A percentile compares a stretch with the other conserved stretches of the same genome.
phyloP scores from a whole-genome alignment of 129 eudicot species.

The Oenanthe sinensis region DNA sequence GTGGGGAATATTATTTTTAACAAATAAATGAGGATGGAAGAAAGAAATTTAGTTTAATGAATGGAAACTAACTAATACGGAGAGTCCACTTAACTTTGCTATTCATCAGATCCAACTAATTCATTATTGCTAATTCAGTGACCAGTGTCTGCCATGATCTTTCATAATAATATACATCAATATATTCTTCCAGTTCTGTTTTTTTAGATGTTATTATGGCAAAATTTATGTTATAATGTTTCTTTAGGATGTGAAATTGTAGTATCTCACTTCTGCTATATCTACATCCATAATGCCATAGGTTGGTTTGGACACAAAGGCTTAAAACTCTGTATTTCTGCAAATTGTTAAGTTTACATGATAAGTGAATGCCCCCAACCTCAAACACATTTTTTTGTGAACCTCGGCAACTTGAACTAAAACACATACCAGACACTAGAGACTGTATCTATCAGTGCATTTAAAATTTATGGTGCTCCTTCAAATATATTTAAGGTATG shows the following conservation, averaged over 20 bases:
- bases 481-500: neutral
- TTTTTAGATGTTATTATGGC: too few relatives aligned
- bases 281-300: neutral
- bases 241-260: neutral
- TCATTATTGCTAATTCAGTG: neutral
- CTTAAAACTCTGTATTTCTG: neutral
- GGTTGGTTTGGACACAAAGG: neutral
- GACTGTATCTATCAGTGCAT: too few relatives aligned
- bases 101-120: too few relatives aligned
- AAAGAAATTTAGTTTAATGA: too few relatives aligned
- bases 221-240: neutral
- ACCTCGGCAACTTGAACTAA: too few relatives aligned
- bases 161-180: neutral
- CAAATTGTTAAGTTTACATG: neutral
- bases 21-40: too few relatives aligned
- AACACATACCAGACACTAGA: neutral
- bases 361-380: neutral
- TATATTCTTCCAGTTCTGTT: too few relatives aligned
- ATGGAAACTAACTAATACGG: too few relatives aligned
- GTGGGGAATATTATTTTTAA: too few relatives aligned
- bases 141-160: neutral
- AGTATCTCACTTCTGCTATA: neutral
- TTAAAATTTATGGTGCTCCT: neutral
- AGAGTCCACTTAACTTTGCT: neutral
- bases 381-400: too few relatives aligned